Percentiles rank a stretch among this genome's conserved stretches.
Evolutionary conservation across 441 rosid genomes (phyloP).

Genomic region (Biscutella laevigata): DNA sequence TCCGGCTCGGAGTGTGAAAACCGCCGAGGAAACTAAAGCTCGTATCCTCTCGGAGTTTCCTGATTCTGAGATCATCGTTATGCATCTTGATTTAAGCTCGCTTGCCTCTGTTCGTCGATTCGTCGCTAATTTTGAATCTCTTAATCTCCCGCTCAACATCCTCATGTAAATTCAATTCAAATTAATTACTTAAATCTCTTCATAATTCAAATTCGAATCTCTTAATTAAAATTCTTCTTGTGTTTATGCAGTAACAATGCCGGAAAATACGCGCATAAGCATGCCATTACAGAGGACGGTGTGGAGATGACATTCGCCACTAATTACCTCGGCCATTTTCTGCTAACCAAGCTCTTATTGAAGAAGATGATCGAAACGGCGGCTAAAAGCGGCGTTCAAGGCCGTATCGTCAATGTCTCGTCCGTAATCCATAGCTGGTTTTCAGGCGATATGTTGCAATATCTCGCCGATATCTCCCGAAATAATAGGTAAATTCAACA

Average conservation of each 20-base stretch:
- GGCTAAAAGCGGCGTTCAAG: slow-evolving; percentile 47
- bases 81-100: slow-evolving; percentile 87
- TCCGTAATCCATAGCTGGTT: slow-evolving; percentile 78
- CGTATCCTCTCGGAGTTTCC: slow-evolving; percentile 64
- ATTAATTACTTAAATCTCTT: too few species aligned
- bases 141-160: slow-evolving; percentile 64
- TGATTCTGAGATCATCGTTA: slow-evolving; percentile 46
- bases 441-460: slow-evolving; percentile 59
- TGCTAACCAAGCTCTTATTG: slow-evolving; percentile 58
- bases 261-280: slow-evolving; percentile 72
- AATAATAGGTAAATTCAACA: slow-evolving; percentile 41
- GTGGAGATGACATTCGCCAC: slow-evolving; percentile 93
- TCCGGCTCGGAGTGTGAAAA: slow-evolving; percentile 69
- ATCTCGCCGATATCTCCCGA: slow-evolving; percentile 60
- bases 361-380: slow-evolving; percentile 71
- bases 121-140: slow-evolving; percentile 58
- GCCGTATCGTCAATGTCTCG: slow-evolving; percentile 79
- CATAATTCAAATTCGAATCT: too few species aligned
- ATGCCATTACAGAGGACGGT: slow-evolving; percentile 76
- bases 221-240: too few species aligned
- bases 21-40: slow-evolving; percentile 71
- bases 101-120: slow-evolving; percentile 59
- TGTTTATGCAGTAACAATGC: slow-evolving; percentile 83
- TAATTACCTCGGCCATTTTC: slow-evolving; percentile 78
- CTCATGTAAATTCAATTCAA: too few species aligned